Percentiles rank a stretch among this genome's conserved stretches.
phyloP scores from a whole-genome alignment of 2,329 filamentous ascomycete genomes.

The Neoarthrinium moseri region DNA sequence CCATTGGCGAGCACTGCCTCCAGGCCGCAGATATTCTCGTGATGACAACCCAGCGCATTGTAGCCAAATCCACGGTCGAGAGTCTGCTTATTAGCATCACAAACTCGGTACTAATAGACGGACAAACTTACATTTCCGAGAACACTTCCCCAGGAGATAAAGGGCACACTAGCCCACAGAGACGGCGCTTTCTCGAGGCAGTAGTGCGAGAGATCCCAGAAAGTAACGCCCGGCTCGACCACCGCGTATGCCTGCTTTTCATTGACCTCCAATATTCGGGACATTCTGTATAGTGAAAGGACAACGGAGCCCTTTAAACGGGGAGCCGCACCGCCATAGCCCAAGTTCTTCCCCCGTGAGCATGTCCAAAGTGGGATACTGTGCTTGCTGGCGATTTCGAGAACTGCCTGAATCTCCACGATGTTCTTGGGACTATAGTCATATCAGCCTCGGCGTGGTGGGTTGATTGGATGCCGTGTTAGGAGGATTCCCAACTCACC shows the following conservation, averaged over 20 bases:
- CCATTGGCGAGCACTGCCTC: conserved; percentile 44
- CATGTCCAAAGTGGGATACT: conserved; percentile 28
- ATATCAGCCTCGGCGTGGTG: too few species aligned
- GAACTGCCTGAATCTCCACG: background rate
- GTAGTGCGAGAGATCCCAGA: conserved; percentile 40
- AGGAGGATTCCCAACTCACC: background rate
- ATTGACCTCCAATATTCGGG: conserved; percentile 42
- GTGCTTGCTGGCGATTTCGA: conserved; percentile 11
- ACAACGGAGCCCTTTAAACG: conserved; percentile 43
- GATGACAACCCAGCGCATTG: conserved; percentile 36
- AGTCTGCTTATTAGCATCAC: too few species aligned
- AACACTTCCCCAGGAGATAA: conserved; percentile 47
- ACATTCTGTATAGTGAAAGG: conserved; percentile 43
- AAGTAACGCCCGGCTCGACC: conserved; percentile 46
- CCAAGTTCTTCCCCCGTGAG: conserved; percentile 37
- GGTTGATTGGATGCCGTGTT: too few species aligned
- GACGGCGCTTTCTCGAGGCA: conserved; percentile 37
- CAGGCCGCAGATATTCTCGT: conserved; percentile 41
- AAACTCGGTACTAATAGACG: too few species aligned
- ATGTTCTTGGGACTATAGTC: background rate
- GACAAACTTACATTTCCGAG: conserved; percentile 45
- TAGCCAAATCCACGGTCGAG: conserved; percentile 43
- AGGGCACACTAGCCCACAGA: conserved; percentile 47
- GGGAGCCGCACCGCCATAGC: conserved; percentile 50
- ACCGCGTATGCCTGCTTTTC: conserved; percentile 42